Conservation (phyloP, 2,329 filamentous ascomycete genomes). For the Penicillium digitatum region DNA sequence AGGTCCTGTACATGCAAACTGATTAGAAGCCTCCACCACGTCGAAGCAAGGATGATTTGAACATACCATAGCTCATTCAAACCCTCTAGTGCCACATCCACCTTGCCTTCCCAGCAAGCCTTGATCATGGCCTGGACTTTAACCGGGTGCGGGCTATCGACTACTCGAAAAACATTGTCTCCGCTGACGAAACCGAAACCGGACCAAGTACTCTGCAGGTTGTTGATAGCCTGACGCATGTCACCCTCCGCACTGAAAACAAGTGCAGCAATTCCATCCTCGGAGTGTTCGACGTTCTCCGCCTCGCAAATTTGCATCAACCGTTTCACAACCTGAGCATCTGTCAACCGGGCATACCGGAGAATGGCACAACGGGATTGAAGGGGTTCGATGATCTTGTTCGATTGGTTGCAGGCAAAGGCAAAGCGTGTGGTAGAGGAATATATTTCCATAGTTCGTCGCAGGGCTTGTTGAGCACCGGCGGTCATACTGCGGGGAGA, state of each 20-base stretch:
- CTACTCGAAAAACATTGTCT: slow-evolving; percentile 96
- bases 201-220: slow-evolving; percentile 85
- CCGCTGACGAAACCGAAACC: slow-evolving; percentile 97
- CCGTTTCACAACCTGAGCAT: slow-evolving; percentile 86
- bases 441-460: slow-evolving; percentile 98
- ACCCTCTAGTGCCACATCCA: slow-evolving; percentile 80
- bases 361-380: slow-evolving; percentile 96
- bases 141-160: slow-evolving; percentile 94
- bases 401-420: slow-evolving; percentile 97
- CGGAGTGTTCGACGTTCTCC: slow-evolving; percentile 83
- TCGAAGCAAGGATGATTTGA: neutral
- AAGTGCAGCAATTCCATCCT: slow-evolving; percentile 90
- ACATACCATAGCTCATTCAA: slow-evolving; percentile 81
- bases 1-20: slow-evolving; percentile 48
- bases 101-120: slow-evolving; percentile 86
- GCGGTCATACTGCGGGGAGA: slow-evolving; percentile 73
- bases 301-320: slow-evolving; percentile 89
- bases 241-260: slow-evolving; percentile 97
- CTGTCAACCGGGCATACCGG: slow-evolving; percentile 86
- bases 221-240: slow-evolving; percentile 99
- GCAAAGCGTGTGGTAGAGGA: slow-evolving; percentile 94
- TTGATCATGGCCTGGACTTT: slow-evolving; percentile 99
- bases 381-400: slow-evolving; percentile 99
- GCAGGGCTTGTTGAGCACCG: slow-evolving; percentile 89
- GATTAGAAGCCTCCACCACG: slow-evolving; percentile 2